Base-by-base conservation (phyloP, 208 protist species). In the Acanthamoeba lenticulata region DNA sequence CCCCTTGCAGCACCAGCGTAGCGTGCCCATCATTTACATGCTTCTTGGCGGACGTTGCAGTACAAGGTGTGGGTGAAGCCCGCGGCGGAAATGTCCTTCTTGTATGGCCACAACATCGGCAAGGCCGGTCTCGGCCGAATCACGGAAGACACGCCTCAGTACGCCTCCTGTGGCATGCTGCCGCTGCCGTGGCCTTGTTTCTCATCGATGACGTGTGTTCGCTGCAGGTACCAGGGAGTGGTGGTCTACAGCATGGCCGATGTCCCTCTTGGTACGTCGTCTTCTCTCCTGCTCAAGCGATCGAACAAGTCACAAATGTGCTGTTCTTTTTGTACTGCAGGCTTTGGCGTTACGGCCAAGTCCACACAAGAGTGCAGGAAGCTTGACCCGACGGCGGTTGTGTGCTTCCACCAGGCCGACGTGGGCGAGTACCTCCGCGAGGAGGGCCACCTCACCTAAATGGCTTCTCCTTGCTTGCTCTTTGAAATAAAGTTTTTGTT, bases 21-120 rank as follows among this genome's bases (percentile, higher is more conserved):
- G n/a, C n/a, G n/a, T n/a, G 27, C 27, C 27, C 24, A 21, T 74
- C 65, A 19, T 27, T 57, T 38, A 90, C 5, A 45, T 44, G 13
- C 24, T 90, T 94, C 40, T 36, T 57, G 45, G 44, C 36, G 60
- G 17, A 36, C 34, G 60, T 0, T 94, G 32, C 88, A 98, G 95
- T 99, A 99, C 96, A 99, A 99, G 97, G 98, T 99, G 4, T 99
- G 99, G 99, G 98, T 99, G 44, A 99, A 99, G 95, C 99, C 99
- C n/a, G 98, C 98, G 49, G 98, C 99, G 62, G 99, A 99, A 96
- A 98, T 99, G 94, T 99, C 98, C 67, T 99, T 99, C 96, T 93
- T 99, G 36, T 99, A 99, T 96, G 99, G 99, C 17, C 99, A 99
- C 91, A 98, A 99, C 95, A 97, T 99, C 62, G 97, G 99, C 29